Evolutionary conservation across 495 filamentous ascomycete species (phyloP), one percentile per base, ranked within the genome.

Genomic region (Aspergillus steynii): DNA sequence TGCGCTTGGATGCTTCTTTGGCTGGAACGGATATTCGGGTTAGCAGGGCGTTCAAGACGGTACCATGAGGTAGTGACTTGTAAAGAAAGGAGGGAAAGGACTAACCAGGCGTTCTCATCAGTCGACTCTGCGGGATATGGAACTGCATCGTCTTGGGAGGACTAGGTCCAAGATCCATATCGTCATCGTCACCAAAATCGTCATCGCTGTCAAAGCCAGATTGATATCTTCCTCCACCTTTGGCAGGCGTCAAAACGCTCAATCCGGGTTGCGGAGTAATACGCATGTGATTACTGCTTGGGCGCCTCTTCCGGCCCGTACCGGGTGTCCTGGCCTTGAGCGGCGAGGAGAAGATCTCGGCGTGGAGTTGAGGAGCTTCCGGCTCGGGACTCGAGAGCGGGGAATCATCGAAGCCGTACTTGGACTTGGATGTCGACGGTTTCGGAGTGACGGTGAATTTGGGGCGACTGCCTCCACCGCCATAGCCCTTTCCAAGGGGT

Each of bases 111-210:
- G 95, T 99, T 66, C 95, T 92, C 77, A 99, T 74, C 34, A 99
- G 73, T 62, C 90, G 86, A 53, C 87, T 90, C 68, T 92, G 90
- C 58, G 93, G 93, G 59, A 99, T 80, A 66, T 92, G 89, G 70
- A 99, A 99, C 69, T 97, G 93, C 72, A 99, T 96, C 29, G 95
- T 99, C 77, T 97, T 97, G 0, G 95, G 95, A 42, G 96, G 95
- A 67, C 91, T 96, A 65, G 92, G 85, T 12, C 63, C 66, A 29
- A 85, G 63, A 9, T 76, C 77, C 2, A 82, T 82, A 47, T 86
- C 85, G 2, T 84, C 77, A 25, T 87, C 81, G 31, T 83, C 84
- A 8, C 80, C 80, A 49, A 84, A 85, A 47, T 65, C 66, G 3
- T 79, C 76, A 48, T 90, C 84, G 59, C 85, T 89, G 34, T 91